Base-by-base conservation (phyloP, 1,284 basidiomycete species). In the Malassezia arunalokei region DNA sequence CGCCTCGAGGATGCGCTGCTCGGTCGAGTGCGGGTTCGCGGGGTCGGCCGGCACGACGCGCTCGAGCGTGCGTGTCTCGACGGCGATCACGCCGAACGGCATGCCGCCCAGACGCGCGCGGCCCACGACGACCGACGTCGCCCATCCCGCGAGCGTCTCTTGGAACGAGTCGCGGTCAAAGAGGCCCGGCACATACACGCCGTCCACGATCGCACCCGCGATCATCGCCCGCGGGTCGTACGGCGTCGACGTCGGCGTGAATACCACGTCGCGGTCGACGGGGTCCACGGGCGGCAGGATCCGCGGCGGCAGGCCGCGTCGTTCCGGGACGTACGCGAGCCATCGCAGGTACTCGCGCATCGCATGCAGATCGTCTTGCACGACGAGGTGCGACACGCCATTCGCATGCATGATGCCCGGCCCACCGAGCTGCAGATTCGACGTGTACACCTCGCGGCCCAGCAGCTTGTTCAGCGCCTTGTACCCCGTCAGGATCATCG, bases 181-280 rank as follows among this genome's bases (percentile, higher is more conserved):
- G 79, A 99, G 92, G 59, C 94, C 94, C 27, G 60, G 54, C 42
- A 63, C 54, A 42, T 54, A 64, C 35, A 51, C 40, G 83, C 79
- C 8, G 79, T 80, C 78, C 67, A 92, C 91, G 43, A 76, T 74
- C 78, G 89, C 91, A 64, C 94, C 94, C 71, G 85, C 86, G 59
- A 99, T 85, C 78, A 98, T 87, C 87, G 90, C 94, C 59, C 94
- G 82, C 14, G 94, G 94, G 74, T 99, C 92, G 75, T 98, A 98
- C 4, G 88, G 80, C 24, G 87, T 87, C 49, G 91, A 87, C 40
- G 41, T 44, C 29, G 91, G 94, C 40, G 77, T 79, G 75, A 91
- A 99, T 31, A 78, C 83, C 66, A 99, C 90, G 43, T 85, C 82
- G 64, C 94, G 87, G 76, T 98, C 90, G 89, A 90, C 95, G 6